Conservation (phyloP, 2,329 filamentous ascomycete species). For the Didymella sp. region DNA sequence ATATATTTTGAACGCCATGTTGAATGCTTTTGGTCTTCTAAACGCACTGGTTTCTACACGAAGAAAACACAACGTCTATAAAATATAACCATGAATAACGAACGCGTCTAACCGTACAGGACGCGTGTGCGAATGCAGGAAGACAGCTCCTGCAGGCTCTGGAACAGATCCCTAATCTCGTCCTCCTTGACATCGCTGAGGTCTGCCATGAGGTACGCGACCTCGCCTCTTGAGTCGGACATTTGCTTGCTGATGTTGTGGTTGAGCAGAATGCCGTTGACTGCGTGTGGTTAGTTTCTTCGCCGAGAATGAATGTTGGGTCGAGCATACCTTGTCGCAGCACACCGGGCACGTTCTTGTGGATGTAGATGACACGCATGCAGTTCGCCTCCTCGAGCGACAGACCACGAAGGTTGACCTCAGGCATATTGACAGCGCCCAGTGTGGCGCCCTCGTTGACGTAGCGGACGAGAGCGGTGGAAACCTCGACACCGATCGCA, state of each 20-base stretch:
- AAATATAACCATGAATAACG: no score
- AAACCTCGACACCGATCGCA: constrained; percentile 93
- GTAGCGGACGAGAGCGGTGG: constrained; percentile 85
- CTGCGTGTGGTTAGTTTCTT: constrained; percentile 53
- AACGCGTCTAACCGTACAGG: constrained; percentile 46
- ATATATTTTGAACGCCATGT: constrained; percentile 43
- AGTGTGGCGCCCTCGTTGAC: constrained; percentile 94
- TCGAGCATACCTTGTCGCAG: constrained; percentile 72
- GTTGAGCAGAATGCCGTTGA: constrained; percentile 91
- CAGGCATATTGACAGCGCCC: constrained; percentile 95
- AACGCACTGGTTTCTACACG: constrained; percentile 3
- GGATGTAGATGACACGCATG: constrained; percentile 93
- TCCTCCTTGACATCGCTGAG: constrained; percentile 82
- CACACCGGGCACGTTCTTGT: constrained; percentile 95
- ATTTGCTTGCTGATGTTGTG: constrained; percentile 99
- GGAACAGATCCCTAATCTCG: constrained; percentile 86
- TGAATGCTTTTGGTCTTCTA: constrained; percentile 42
- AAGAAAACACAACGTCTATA: constrained; percentile 49
- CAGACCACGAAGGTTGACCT: constrained; percentile 86
- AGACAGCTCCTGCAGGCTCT: constrained; percentile 79
- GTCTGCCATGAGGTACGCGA: constrained; percentile 97
- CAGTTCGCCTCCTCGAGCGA: constrained; percentile 89
- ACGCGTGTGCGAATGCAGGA: constrained; percentile 61
- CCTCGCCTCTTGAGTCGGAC: constrained; percentile 90
- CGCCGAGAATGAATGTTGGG: background rate